Base-by-base conservation (phyloP, 2,329 filamentous ascomycete genomes). In the Botrytis squamosa region DNA sequence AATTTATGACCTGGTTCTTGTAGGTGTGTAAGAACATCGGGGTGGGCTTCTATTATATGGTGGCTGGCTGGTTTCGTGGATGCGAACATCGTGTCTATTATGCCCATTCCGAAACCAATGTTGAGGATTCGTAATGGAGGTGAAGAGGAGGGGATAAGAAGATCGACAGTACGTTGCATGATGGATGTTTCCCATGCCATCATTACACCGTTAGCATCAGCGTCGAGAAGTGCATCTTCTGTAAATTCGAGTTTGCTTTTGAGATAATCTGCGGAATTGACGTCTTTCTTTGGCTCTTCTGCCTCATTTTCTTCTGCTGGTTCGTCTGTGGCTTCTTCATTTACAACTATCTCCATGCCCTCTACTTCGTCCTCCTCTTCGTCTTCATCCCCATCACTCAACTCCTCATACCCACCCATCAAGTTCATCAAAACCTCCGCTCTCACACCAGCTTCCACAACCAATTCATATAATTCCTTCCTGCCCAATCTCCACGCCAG, bases 161-260 rank as follows among this genome's bases (percentile, higher is more conserved):
- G 85, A 22, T 91, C 87, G 64, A 94, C 93, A 72, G 92, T 93
- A 69, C 88, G 87, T 74, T 88, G 88, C 94, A 97, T 97, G 78
- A 97, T 96, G 76, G 91, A 89, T 2, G 91, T 92, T 83, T 97
- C 94, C 94, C 94, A 97, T 57, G 91, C 88, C 94, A 97, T 97
- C 94, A 97, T 97, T 64, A 97, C 93, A 70, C 93, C 93, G 81
- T 97, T 97, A 75, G 90, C 87, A 76, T 90, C 88, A 5, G 89
- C 86, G 80, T 96, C 93, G 10, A 96, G 86, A 3, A 96, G 87
- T 74, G 91, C 91, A 76, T 87, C 87, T 73, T 88, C 85, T 67
- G 87, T 86, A 82, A 92, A 92, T 22, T 87, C 90, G 36, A 94
- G 85, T 40, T 86, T 84, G 0, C 91, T 92, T 66, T 88, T 86